Conservation (phyloP, 1,284 basidiomycete species). For the Cutaneotrichosporon sp. region DNA sequence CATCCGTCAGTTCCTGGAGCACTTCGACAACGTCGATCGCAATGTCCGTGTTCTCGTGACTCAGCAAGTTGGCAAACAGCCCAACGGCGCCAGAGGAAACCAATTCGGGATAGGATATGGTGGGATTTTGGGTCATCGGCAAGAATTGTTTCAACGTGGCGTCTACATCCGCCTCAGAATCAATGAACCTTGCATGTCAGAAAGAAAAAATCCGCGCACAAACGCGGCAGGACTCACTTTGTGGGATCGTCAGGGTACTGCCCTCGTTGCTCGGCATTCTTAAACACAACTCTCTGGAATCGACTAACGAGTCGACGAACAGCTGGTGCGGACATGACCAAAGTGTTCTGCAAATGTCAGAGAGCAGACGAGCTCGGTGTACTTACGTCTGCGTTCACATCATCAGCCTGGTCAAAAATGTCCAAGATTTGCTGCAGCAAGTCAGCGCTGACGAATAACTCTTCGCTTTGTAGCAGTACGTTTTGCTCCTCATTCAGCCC, state of each 20-base stretch:
- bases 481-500: conserved; percentile 86
- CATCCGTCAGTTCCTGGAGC: conserved; percentile 86
- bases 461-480: conserved; percentile 43
- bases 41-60: conserved; percentile 90
- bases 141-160: conserved; percentile 75
- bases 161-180: conserved; percentile 94
- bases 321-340: conserved; percentile 57
- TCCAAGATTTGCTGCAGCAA: conserved; percentile 53
- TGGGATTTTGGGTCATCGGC: conserved; percentile 81
- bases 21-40: conserved; percentile 86
- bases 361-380: conserved; percentile 3
- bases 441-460: not conserved
- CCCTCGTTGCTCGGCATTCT: conserved; percentile 90
- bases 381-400: conserved; percentile 61
- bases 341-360: not conserved
- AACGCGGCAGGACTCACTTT: conserved; percentile 56
- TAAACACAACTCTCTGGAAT: conserved; percentile 82
- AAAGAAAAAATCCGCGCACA: not conserved
- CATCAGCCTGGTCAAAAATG: conserved; percentile 67
- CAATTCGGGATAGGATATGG: conserved; percentile 81
- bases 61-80: conserved; percentile 72
- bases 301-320: conserved; percentile 70
- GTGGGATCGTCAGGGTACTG: conserved; percentile 85
- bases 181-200: conserved; percentile 71
- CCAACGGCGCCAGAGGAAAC: conserved; percentile 64